Evolutionary conservation across 805 yeast genomes (phyloP).

Genomic region (Ogataea neopini): DNA sequence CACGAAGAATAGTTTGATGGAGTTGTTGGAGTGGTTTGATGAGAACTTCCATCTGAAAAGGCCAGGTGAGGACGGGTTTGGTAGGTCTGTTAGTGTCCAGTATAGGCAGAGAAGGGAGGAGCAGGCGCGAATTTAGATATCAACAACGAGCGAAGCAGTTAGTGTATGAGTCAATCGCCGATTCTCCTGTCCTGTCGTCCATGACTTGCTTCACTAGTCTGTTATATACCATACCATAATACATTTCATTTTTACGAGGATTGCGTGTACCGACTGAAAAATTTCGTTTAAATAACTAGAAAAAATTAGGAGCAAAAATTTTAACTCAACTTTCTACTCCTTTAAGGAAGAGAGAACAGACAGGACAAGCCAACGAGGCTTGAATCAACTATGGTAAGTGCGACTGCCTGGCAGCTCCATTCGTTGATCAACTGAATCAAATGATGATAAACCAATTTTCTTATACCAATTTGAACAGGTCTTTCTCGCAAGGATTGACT

Average conservation of each 20-base stretch:
- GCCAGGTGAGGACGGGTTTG: constrained; percentile 70
- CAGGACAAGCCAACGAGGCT: constrained; percentile 2
- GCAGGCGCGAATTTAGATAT: constrained; percentile 31
- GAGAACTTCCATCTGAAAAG: constrained; percentile 63
- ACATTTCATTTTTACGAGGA: not conserved
- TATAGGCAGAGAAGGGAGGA: constrained; percentile 33
- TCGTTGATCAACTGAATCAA: constrained; percentile 7
- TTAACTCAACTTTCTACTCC: no score
- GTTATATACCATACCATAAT: no score
- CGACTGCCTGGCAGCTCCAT: no score
- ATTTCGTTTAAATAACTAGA: not conserved
- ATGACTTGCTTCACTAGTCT: no score
- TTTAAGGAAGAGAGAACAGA: no score
- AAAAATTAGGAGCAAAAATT: not conserved
- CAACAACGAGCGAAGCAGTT: no score
- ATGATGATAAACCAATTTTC: constrained; percentile 33
- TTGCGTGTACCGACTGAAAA: constrained; percentile 8
- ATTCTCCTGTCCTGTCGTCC: no score
- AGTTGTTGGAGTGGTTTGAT: constrained; percentile 84
- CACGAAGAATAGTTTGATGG: constrained; percentile 54
- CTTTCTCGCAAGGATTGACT: constrained; percentile 14
- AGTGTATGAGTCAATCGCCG: no score
- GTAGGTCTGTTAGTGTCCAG: constrained; percentile 37
- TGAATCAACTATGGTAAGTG: no score
- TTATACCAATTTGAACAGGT: constrained; percentile 37